phyloP scores from a whole-genome alignment of 257 asterid genomes.

The Solanum virginianum region DNA sequence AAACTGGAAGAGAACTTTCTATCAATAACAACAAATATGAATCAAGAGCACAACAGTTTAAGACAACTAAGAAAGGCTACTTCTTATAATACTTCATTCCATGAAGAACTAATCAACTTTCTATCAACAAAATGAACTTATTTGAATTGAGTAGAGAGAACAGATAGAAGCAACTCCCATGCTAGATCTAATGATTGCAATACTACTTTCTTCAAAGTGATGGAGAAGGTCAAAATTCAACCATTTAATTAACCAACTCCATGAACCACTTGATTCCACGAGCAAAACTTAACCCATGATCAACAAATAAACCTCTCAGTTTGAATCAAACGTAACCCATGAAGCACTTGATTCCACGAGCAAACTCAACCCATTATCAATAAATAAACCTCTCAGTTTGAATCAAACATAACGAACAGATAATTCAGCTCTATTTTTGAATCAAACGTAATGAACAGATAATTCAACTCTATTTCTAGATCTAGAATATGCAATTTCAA shows the following conservation, averaged over 20 bases:
- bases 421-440: not conserved
- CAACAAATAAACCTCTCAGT: not conserved
- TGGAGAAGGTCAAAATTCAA: not conserved
- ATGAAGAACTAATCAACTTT: too few relatives aligned
- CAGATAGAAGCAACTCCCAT: too few relatives aligned
- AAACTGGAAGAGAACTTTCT: too few relatives aligned
- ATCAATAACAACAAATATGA: too few relatives aligned
- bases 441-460: not conserved
- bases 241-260: not conserved
- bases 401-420: not conserved
- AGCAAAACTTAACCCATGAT: not conserved
- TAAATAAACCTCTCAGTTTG: not conserved
- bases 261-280: not conserved
- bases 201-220: not conserved
- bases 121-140: too few relatives aligned
- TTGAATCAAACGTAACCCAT: not conserved
- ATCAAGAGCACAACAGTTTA: too few relatives aligned
- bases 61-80: too few relatives aligned
- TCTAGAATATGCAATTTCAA: conserved; percentile 1
- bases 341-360: too few relatives aligned
- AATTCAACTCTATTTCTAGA: not conserved
- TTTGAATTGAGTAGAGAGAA: too few relatives aligned
- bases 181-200: too few relatives aligned
- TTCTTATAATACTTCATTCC: too few relatives aligned
- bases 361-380: too few relatives aligned